Conservation (phyloP, 2,329 filamentous ascomycete genomes). For the Blastomyces emzantsi region DNA sequence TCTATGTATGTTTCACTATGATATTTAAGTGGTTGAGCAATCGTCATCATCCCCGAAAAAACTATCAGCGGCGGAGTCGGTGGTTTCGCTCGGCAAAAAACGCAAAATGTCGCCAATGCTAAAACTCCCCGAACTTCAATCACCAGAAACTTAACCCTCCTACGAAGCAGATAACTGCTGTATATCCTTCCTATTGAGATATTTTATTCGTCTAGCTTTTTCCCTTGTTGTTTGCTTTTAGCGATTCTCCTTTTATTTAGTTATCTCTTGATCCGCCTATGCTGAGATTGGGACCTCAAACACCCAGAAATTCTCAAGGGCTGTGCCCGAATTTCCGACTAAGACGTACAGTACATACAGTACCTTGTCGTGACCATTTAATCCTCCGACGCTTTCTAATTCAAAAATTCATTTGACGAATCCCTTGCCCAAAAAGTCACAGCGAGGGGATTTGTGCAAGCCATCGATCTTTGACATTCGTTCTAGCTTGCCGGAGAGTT, state of each 20-base stretch:
- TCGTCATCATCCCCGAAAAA: not conserved
- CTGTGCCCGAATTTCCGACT: not conserved
- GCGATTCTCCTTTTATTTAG: not conserved
- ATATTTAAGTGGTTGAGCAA: not conserved
- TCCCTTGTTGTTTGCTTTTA: not conserved
- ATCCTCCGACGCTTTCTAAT: not conserved
- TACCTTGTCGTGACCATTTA: not conserved
- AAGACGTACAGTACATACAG: too few species aligned
- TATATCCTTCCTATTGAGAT: not conserved
- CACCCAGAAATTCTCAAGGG: not conserved
- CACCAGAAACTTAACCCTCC: not conserved
- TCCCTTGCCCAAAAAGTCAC: too few species aligned
- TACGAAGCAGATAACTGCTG: not conserved
- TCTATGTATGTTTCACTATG: not conserved
- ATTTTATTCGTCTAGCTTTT: not conserved
- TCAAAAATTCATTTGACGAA: not conserved
- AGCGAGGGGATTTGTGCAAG: not conserved
- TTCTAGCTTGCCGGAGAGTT: not conserved
- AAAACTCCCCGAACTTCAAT: not conserved
- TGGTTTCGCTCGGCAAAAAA: not conserved
- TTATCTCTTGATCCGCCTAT: not conserved
- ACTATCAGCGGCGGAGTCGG: too few species aligned
- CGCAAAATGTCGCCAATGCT: not conserved
- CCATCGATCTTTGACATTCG: not conserved
- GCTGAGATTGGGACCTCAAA: not conserved